Evolutionary conservation across 768 basidiomycete genomes (phyloP).

Genomic region (Calocera cornea): DNA sequence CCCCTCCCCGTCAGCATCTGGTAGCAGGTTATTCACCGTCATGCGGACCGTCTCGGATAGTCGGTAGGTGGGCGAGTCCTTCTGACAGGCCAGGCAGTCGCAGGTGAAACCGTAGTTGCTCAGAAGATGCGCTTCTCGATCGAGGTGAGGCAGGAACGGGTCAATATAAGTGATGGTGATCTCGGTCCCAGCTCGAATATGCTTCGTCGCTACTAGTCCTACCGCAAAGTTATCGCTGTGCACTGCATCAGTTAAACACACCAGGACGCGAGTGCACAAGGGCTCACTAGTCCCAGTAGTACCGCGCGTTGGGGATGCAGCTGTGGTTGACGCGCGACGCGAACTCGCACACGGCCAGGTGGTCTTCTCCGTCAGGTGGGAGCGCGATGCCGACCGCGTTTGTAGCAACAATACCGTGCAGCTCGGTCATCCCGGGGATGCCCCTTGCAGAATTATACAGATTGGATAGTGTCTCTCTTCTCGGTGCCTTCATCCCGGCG

Average conservation of each 20-base stretch:
- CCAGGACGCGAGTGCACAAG: not conserved
- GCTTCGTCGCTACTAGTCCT: slow-evolving; percentile 6
- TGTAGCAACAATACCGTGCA: not conserved
- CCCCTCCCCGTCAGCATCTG: not conserved
- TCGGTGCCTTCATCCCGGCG: not conserved
- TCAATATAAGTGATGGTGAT: slow-evolving; percentile 11
- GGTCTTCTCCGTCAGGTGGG: not conserved
- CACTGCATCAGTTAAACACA: not conserved
- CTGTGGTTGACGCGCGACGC: slow-evolving; percentile 8
- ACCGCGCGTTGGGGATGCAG: slow-evolving; percentile 8
- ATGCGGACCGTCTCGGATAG: not conserved
- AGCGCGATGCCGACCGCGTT: slow-evolving; percentile 3
- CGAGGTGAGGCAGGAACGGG: not conserved
- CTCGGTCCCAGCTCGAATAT: slow-evolving; percentile 8
- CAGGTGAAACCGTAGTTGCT: slow-evolving; percentile 7
- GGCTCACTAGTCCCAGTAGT: slow-evolving; percentile 8
- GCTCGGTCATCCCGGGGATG: slow-evolving; percentile 2
- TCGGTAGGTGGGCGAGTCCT: not conserved
- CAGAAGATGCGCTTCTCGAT: slow-evolving; percentile 5
- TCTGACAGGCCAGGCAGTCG: slow-evolving; percentile 6
- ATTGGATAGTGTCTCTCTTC: not conserved
- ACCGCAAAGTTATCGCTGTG: not conserved
- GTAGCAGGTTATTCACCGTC: not conserved
- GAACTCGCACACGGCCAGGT: slow-evolving; percentile 6
- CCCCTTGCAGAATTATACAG: not conserved